phyloP scores from a whole-genome alignment of 2,329 filamentous ascomycete genomes.

The Aspergillus brunneoviolaceus region DNA sequence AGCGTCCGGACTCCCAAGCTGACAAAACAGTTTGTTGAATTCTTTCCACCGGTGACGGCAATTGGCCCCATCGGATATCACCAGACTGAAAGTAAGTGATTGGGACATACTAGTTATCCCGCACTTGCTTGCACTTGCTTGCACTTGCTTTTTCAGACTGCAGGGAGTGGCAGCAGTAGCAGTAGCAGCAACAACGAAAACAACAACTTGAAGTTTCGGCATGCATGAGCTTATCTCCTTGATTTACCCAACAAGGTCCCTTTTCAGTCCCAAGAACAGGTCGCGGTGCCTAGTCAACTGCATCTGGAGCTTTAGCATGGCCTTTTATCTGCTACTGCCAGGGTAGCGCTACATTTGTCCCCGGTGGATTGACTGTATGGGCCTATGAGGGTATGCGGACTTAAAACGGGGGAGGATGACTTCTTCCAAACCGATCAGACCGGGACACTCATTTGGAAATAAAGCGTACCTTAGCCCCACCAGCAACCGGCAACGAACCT shows the following conservation, averaged over 20 bases:
- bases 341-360: background rate
- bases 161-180: background rate
- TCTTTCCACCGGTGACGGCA: slow-evolving; percentile 16
- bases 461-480: slow-evolving; percentile 29
- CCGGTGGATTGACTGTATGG: background rate
- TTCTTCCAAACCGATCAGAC: slow-evolving; percentile 25
- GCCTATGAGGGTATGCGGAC: slow-evolving; percentile 2
- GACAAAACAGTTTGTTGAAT: slow-evolving; percentile 17
- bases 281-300: background rate
- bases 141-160: background rate
- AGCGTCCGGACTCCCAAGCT: slow-evolving; percentile 15
- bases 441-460: slow-evolving; percentile 36
- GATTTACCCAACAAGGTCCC: background rate
- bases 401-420: slow-evolving; percentile 8
- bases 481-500: slow-evolving; percentile 24
- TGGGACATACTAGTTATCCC: background rate
- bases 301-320: background rate
- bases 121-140: background rate
- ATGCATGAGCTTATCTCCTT: slow-evolving; percentile 3
- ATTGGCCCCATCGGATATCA: background rate
- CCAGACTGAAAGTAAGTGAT: background rate
- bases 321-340: slow-evolving; percentile 1
- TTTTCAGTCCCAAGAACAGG: background rate
- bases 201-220: background rate
- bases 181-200: background rate